phyloP scores from a whole-genome alignment of 805 yeast species.

The Yarrowia divulgata region DNA sequence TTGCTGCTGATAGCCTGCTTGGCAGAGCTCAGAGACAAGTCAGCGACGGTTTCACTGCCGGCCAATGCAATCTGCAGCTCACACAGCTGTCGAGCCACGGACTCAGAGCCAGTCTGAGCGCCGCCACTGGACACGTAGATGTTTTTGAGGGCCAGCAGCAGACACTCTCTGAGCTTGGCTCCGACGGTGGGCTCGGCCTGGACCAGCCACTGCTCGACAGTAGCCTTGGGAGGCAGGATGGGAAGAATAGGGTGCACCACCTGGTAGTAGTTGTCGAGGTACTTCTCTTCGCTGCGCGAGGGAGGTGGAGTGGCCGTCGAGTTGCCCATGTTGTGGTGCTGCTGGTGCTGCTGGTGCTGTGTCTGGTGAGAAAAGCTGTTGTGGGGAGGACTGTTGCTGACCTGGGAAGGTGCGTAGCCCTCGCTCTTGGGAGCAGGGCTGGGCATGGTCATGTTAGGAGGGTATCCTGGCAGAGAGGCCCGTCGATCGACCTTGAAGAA shows the following conservation, averaged over 20 bases:
- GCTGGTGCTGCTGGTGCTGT: conserved; percentile 22
- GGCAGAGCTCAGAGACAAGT: conserved; percentile 34
- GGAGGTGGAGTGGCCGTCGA: conserved; percentile 28
- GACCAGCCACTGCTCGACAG: conserved; percentile 46
- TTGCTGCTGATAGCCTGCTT: conserved; percentile 14
- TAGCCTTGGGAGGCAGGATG: conserved; percentile 49
- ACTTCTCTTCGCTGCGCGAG: conserved; percentile 47
- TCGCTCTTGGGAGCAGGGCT: conserved; percentile 24
- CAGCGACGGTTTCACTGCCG: conserved; percentile 22
- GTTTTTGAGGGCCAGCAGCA: conserved; percentile 27
- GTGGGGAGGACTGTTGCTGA: conserved; percentile 27
- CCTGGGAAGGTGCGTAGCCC: conserved; percentile 4
- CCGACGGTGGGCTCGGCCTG: conserved; percentile 47
- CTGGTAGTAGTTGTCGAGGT: conserved; percentile 51
- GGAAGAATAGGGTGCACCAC: conserved; percentile 53
- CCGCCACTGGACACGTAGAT: conserved; percentile 32
- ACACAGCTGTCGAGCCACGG: conserved; percentile 10
- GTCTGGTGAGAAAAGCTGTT: conserved; percentile 15
- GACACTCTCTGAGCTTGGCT: conserved; percentile 42
- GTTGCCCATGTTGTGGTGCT: conserved; percentile 7
- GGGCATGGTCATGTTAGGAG: conserved; percentile 25
- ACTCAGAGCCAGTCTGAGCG: conserved; percentile 35
- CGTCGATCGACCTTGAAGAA: conserved; percentile 34
- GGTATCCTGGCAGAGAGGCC: conserved; percentile 17
- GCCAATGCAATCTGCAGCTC: conserved; percentile 39